Percentiles rank a stretch among this genome's conserved stretches.
Conservation (phyloP, 1,139 yeast species). For the Diutina neorugosa region DNA sequence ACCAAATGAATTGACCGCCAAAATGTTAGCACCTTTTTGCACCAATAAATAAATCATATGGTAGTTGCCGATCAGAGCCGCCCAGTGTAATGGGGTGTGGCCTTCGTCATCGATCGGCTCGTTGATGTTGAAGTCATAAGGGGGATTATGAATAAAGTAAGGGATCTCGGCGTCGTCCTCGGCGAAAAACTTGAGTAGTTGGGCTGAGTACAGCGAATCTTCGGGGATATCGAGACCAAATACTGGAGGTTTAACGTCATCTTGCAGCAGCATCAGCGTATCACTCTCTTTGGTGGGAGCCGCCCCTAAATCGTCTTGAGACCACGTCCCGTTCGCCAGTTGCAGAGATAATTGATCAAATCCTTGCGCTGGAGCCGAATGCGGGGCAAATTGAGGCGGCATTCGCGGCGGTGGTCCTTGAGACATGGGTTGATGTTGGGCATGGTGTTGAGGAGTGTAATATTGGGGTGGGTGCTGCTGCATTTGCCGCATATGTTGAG, state of each 20-base stretch:
- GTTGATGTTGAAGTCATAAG: slow-evolving; percentile 70
- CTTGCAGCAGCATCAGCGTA: slow-evolving; percentile 6
- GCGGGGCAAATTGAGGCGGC: not conserved
- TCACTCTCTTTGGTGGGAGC: slow-evolving; percentile 7
- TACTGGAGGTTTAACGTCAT: slow-evolving; percentile 7
- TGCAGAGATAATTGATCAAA: not conserved
- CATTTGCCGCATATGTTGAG: not conserved
- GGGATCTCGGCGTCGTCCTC: slow-evolving; percentile 71
- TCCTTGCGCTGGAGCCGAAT: not conserved
- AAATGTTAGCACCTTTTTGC: slow-evolving; percentile 64
- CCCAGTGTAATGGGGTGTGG: slow-evolving; percentile 95
- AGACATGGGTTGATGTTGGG: not conserved
- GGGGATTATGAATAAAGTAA: slow-evolving; percentile 58
- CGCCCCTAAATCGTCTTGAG: slow-evolving; percentile 23
- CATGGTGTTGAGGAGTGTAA: not conserved
- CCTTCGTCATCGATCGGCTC: slow-evolving; percentile 92
- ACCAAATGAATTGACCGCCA: slow-evolving; percentile 63
- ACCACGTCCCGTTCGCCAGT: slow-evolving; percentile 17
- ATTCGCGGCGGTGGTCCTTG: not conserved
- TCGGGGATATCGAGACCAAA: slow-evolving; percentile 9
- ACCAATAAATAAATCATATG: slow-evolving; percentile 60
- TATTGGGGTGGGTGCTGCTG: not conserved
- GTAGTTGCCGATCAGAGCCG: slow-evolving; percentile 80
- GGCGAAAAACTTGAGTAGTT: slow-evolving; percentile 48
- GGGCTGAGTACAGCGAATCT: slow-evolving; percentile 38